phyloP scores from a whole-genome alignment of 2,329 filamentous ascomycete genomes.

The Fusarium hostae region DNA sequence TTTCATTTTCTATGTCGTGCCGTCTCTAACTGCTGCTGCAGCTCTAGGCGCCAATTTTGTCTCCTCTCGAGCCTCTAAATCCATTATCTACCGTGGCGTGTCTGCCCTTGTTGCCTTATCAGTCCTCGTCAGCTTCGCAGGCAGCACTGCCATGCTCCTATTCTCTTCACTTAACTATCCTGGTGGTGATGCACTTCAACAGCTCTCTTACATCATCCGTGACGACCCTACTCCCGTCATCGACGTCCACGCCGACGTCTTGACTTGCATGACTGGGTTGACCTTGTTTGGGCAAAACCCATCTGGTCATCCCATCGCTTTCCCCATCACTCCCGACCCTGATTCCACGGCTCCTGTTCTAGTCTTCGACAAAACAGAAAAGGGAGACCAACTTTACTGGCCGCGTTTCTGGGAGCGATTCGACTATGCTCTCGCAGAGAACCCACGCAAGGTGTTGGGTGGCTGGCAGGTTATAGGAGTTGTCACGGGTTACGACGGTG shows the following conservation, averaged over 20 bases:
- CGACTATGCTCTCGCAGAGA: slow-evolving; percentile 70
- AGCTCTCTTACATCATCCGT: slow-evolving; percentile 56
- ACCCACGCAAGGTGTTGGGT: slow-evolving; percentile 58
- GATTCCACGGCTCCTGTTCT: slow-evolving; percentile 44
- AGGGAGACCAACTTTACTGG: slow-evolving; percentile 50
- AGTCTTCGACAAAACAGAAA: slow-evolving; percentile 72
- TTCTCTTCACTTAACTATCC: slow-evolving; percentile 94
- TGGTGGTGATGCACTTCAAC: slow-evolving; percentile 79
- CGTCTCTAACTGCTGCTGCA: slow-evolving; percentile 80
- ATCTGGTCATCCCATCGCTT: slow-evolving; percentile 50
- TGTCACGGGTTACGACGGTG: slow-evolving; percentile 67
- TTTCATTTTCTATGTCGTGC: slow-evolving; percentile 91
- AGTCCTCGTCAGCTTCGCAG: slow-evolving; percentile 66
- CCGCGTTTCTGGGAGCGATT: slow-evolving; percentile 71
- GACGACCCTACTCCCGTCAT: slow-evolving; percentile 45
- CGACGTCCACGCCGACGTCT: slow-evolving; percentile 70
- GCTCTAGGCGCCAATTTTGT: slow-evolving; percentile 79
- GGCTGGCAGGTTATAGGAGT: slow-evolving; percentile 67
- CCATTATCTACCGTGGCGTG: slow-evolving; percentile 63
- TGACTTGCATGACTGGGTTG: slow-evolving; percentile 77
- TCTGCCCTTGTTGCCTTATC: slow-evolving; percentile 68
- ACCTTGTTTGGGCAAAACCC: slow-evolving; percentile 71
- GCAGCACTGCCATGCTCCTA: slow-evolving; percentile 75
- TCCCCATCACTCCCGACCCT: slow-evolving; percentile 29
- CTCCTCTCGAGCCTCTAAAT: slow-evolving; percentile 72